phyloP scores from a whole-genome alignment of 345 rosid species.

The Salix koriyanagi region DNA sequence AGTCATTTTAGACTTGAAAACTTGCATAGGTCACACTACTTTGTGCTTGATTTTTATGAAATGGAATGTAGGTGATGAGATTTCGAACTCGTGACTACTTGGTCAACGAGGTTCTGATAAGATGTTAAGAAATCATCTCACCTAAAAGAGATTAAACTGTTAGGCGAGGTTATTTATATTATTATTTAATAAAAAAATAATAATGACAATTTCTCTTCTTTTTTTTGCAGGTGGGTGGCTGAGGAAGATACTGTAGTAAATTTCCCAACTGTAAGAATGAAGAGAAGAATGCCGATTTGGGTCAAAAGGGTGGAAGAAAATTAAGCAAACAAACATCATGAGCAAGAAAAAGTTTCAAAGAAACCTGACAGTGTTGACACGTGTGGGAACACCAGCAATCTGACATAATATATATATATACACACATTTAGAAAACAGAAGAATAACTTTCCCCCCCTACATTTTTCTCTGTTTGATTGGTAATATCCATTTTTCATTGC shows the following conservation, averaged over 20 bases:
- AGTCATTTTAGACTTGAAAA: too few species aligned
- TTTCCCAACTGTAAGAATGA: conserved; percentile 92
- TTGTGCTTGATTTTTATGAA: too few species aligned
- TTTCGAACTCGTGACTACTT: too few species aligned
- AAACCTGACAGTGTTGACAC: background rate
- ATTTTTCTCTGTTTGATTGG: background rate
- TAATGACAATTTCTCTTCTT: too few species aligned
- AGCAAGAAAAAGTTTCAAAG: background rate
- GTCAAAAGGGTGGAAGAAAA: conserved; percentile 46
- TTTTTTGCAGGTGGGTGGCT: conserved; percentile 59
- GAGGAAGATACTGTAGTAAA: conserved; percentile 77
- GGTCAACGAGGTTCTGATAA: too few species aligned
- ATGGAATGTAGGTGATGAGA: too few species aligned
- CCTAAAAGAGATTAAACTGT: too few species aligned
- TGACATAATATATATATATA: background rate
- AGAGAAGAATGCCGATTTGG: conserved; percentile 83
- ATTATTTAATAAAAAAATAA: too few species aligned
- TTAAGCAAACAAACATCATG: background rate
- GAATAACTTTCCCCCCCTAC: background rate
- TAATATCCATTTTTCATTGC: background rate
- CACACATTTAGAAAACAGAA: background rate
- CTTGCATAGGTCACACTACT: too few species aligned
- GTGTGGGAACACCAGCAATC: conserved; percentile 9
- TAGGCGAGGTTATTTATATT: too few species aligned
- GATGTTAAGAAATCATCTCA: too few species aligned